Base-by-base conservation (phyloP, 345 rosid genomes). In the Eucalyptus sp. region DNA sequence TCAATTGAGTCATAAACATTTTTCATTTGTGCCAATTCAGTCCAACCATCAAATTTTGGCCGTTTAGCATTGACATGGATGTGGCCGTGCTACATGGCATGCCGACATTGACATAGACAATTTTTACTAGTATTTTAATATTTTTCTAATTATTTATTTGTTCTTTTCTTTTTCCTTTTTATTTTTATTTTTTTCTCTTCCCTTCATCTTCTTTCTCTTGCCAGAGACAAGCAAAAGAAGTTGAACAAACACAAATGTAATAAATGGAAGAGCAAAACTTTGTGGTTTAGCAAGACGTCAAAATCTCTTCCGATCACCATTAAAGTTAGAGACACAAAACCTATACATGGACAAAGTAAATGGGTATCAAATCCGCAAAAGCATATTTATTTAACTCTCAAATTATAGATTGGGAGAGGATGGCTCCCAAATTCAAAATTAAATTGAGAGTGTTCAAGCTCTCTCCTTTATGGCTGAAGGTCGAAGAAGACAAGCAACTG, bases 71-170 rank as follows among this genome's bases (percentile, higher is more conserved):
- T 52, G 8, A 52, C 10, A 52, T 52, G 58, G 10, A 52, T 52
- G 4, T 52, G 10, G 25, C 4, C 18, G 9, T 18, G 22, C 58
- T 52, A 52, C 4, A 2, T 52, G 58, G 24, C 0, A 10, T 8
- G 51, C 1, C 1, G 10, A 4, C 2, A 0, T 0, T 18, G 4
- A 52, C 10, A 18, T 52, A 2, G 24, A 52, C 10, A 52, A 52
- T 20, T 52, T 52, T 52, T 18, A 52, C 4, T 18, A 52, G 7
- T 52, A 52, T 7, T 52, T 52, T 18, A 52, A 52, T 52, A 52
- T 52, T 52, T 52, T 43, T 43, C 44, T 43, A 43, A 7, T 52
- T 52, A 52, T 52, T 52, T 20, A 52, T 52, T 10, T 52, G 20
- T 52, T 52, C 4, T 20, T 8, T 52, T 52, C 4, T 52, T 18